A percentile compares a stretch with the other conserved stretches of the same genome.
Evolutionary conservation across 495 filamentous ascomycete species (phyloP).

Genomic region (Staphylotrichum longicolle): DNA sequence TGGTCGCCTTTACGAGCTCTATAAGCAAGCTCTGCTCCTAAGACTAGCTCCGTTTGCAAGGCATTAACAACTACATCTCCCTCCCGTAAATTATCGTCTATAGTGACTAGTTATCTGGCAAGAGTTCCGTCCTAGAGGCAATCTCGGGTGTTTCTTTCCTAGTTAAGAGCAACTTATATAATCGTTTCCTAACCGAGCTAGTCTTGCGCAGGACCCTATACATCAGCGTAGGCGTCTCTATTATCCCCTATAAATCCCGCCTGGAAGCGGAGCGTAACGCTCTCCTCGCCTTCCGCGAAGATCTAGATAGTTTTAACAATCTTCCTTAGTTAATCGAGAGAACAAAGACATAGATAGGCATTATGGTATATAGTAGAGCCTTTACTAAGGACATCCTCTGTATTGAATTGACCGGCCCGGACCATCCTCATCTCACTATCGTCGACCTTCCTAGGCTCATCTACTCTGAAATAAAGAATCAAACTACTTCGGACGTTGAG

Average conservation of each 20-base stretch:
- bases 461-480: conserved; percentile 48
- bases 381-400: conserved; percentile 66
- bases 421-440: conserved; percentile 62
- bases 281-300: conserved; percentile 27
- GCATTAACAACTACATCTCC: conserved; percentile 54
- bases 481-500: conserved; percentile 46
- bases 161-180: conserved; percentile 59
- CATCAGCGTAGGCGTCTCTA: conserved; percentile 42
- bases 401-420: conserved; percentile 63
- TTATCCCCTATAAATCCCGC: conserved; percentile 40
- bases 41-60: conserved; percentile 52
- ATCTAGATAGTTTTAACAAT: conserved; percentile 35
- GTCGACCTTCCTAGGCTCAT: conserved; percentile 70
- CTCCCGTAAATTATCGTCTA: conserved; percentile 69
- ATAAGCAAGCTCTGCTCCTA: conserved; percentile 37
- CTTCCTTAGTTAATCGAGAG: conserved; percentile 45
- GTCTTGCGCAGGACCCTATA: conserved; percentile 46
- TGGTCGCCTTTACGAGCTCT: conserved; percentile 17
- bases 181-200: conserved; percentile 64
- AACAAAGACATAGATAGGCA: conserved; percentile 38
- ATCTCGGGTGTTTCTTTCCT: conserved; percentile 69
- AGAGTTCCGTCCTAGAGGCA: conserved; percentile 70
- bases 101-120: conserved; percentile 67
- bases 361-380: conserved; percentile 30
- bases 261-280: conserved; percentile 25